Evolutionary conservation across 2,329 filamentous ascomycete genomes (phyloP).

Genomic region (Exophiala oligosperma): DNA sequence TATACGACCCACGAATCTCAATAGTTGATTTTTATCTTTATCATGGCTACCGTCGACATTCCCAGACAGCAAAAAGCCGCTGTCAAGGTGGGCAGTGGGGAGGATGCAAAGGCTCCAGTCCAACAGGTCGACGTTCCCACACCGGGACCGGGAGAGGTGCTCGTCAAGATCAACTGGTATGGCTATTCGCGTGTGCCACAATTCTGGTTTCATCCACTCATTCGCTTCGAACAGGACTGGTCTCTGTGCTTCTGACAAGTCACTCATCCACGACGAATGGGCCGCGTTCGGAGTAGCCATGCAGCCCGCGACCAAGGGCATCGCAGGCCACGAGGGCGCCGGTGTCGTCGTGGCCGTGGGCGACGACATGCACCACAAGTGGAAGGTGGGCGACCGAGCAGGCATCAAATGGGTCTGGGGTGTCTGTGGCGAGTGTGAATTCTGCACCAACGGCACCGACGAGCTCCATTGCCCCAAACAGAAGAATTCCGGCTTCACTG

Average conservation of each 20-base stretch:
- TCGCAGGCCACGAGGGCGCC: slow-evolving; percentile 62
- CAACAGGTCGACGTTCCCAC: slow-evolving; percentile 70
- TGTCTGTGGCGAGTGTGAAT: slow-evolving; percentile 77
- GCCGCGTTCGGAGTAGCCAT: slow-evolving; percentile 25
- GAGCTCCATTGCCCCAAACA: slow-evolving; percentile 39
- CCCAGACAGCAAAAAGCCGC: slow-evolving; percentile 29
- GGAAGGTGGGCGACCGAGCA: slow-evolving; percentile 75
- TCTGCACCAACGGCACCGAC: slow-evolving; percentile 59
- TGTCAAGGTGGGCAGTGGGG: slow-evolving; percentile 24
- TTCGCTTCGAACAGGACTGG: slow-evolving; percentile 48
- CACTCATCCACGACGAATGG: slow-evolving; percentile 30
- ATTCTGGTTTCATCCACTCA: slow-evolving; percentile 8
- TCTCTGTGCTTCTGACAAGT: slow-evolving; percentile 79
- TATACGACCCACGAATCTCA: no score
- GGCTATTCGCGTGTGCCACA: slow-evolving; percentile 32
- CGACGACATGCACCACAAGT: slow-evolving; percentile 70
- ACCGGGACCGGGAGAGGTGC: slow-evolving; percentile 83
- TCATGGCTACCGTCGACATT: slow-evolving; percentile 25
- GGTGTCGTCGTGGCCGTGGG: slow-evolving; percentile 81
- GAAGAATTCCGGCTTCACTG: slow-evolving; percentile 40
- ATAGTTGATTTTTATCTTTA: not conserved
- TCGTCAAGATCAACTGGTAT: slow-evolving; percentile 81
- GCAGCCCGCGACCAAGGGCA: slow-evolving; percentile 25
- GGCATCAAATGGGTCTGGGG: slow-evolving; percentile 93
- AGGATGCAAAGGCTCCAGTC: slow-evolving; percentile 24